phyloP scores from a whole-genome alignment of 129 eudicot genomes.

The Lactuca sativa region DNA sequence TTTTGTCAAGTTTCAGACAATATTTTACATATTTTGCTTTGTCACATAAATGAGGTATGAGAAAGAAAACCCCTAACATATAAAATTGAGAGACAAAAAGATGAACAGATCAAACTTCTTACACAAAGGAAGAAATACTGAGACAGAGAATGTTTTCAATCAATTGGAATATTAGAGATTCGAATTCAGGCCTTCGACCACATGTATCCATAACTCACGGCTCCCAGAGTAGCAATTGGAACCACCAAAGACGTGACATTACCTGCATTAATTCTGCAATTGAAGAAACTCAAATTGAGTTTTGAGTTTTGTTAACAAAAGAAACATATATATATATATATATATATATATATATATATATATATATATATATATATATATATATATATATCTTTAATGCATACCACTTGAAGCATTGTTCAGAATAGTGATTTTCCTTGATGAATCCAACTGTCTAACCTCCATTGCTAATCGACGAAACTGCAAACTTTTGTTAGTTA shows the following conservation, averaged over 20 bases:
- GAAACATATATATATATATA: no score
- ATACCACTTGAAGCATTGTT: conserved; percentile 71
- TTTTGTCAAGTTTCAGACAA: conserved; percentile 79
- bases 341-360: no score
- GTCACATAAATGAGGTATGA: conserved; percentile 93
- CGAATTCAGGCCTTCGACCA: conserved; percentile 95
- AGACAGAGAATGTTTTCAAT: background rate
- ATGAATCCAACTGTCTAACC: conserved; percentile 71
- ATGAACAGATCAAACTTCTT: no score
- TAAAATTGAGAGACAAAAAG: conserved; percentile 5
- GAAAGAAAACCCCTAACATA: conserved; percentile 66
- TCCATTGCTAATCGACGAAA: conserved; percentile 84
- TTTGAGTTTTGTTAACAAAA: background rate
- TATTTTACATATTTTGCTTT: conserved; percentile 66
- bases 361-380: no score
- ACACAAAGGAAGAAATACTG: background rate
- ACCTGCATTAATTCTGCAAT: conserved; percentile 34
- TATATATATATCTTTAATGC: background rate
- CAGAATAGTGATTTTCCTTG: conserved; percentile 69
- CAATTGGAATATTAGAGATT: background rate
- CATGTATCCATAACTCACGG: conserved; percentile 90
- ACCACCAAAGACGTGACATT: conserved; percentile 49
- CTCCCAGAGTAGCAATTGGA: conserved; percentile 85
- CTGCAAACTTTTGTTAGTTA: conserved; percentile 35
- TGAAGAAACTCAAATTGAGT: background rate